Percentiles rank a stretch among this genome's conserved stretches.
Conservation (phyloP, 1,284 basidiomycete genomes). For the Apiotrichum mycotoxinovorans region DNA sequence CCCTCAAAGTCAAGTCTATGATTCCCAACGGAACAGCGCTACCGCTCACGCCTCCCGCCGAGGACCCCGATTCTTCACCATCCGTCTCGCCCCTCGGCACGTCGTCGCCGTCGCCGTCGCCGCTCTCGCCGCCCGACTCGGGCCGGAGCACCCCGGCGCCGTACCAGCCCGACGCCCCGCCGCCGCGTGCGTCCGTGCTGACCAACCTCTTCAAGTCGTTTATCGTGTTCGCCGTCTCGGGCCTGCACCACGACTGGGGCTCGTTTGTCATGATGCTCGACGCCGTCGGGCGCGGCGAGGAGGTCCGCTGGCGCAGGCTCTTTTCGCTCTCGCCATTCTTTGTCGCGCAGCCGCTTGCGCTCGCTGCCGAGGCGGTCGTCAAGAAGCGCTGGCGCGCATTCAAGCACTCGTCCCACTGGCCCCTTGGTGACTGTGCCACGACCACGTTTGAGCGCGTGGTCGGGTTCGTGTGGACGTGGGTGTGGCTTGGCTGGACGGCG, state of each 20-base stretch:
- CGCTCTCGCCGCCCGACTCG: slow-evolving; percentile 11
- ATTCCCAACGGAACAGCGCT: not conserved
- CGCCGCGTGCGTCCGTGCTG: slow-evolving; percentile 11
- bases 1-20: not conserved
- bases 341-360: slow-evolving; percentile 35
- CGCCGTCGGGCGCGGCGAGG: slow-evolving; percentile 10
- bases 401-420: slow-evolving; percentile 1
- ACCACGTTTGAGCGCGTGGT: slow-evolving; percentile 25
- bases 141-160: slow-evolving; percentile 24
- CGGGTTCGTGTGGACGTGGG: slow-evolving; percentile 42
- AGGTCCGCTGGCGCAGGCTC: slow-evolving; percentile 10
- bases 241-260: slow-evolving; percentile 38
- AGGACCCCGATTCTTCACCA: not conserved
- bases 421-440: not conserved
- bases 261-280: slow-evolving; percentile 26
- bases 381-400: slow-evolving; percentile 27
- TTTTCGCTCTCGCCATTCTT: slow-evolving; percentile 40
- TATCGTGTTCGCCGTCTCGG: slow-evolving; percentile 40
- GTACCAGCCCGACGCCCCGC: slow-evolving; percentile 17
- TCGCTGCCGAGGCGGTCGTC: slow-evolving; percentile 36
- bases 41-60: not conserved
- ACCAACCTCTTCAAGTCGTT: slow-evolving; percentile 41
- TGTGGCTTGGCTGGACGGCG: slow-evolving; percentile 42
- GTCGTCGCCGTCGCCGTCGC: not conserved
- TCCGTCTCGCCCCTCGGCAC: no score